Evolutionary conservation across 352 stramenopile species (phyloP).

Genomic region (Pythium apleroticum): DNA sequence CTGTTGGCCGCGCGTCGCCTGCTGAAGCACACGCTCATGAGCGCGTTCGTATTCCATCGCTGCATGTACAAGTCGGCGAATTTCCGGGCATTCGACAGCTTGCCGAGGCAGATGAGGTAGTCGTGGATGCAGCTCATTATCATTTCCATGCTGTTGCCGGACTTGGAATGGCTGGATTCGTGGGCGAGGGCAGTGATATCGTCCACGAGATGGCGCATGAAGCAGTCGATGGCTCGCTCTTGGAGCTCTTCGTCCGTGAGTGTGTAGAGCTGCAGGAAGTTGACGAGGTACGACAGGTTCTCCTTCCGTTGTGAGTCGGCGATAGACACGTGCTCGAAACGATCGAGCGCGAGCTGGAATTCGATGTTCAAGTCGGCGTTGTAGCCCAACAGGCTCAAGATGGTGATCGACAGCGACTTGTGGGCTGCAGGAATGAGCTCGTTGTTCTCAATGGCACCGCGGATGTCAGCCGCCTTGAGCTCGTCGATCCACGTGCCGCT

Average conservation of each 20-base stretch:
- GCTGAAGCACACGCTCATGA: constrained; percentile 43
- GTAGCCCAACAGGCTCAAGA: constrained; percentile 68
- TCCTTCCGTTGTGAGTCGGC: constrained; percentile 32
- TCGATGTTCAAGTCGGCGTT: constrained; percentile 69
- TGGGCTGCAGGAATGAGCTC: constrained; percentile 43
- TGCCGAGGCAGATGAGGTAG: constrained; percentile 38
- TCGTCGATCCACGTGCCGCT: constrained; percentile 50
- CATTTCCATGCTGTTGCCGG: neutral
- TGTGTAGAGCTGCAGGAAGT: constrained; percentile 66
- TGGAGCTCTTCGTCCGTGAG: constrained; percentile 50
- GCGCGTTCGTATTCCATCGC: constrained; percentile 46
- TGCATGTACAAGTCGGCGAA: constrained; percentile 57
- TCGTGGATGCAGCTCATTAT: constrained; percentile 15
- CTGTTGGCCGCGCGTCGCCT: constrained; percentile 34
- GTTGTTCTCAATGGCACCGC: constrained; percentile 59
- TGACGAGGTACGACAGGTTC: constrained; percentile 49
- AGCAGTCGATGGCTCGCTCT: constrained; percentile 45
- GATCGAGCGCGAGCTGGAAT: constrained; percentile 44
- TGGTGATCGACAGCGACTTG: constrained; percentile 57
- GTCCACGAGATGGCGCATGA: constrained; percentile 50
- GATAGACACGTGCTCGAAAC: constrained; percentile 33
- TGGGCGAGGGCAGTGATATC: constrained; percentile 15
- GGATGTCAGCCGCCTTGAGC: constrained; percentile 51
- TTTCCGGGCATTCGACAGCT: constrained; percentile 35
- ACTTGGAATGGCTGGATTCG: constrained; percentile 16